These are phyloP conservation scores for Ceratocystis ficicola DNA, from an alignment of 2,329 filamentous ascomycete species.

Conservation along the genomic window DNA sequence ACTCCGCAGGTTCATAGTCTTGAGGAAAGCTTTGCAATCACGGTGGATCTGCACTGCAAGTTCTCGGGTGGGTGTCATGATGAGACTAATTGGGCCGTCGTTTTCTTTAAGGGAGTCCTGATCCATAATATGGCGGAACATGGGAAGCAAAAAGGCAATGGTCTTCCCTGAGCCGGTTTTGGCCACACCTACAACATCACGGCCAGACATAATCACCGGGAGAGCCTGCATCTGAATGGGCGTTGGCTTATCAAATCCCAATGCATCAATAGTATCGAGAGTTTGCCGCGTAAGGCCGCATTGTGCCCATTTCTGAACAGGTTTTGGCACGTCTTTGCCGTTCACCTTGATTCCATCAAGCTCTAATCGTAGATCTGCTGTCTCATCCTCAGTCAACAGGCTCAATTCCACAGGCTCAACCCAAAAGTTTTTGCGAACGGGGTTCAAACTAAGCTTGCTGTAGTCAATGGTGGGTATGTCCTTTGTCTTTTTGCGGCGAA, in stretches of 20 bases:
- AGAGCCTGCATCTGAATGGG: slow-evolving; percentile 92
- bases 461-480: slow-evolving; percentile 85
- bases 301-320: slow-evolving; percentile 93
- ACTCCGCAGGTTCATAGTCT: slow-evolving; percentile 68
- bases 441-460: slow-evolving; percentile 68
- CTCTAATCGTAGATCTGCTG: slow-evolving; percentile 69
- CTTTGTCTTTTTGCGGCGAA: slow-evolving; percentile 71
- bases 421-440: slow-evolving; percentile 91
- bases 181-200: slow-evolving; percentile 89
- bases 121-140: slow-evolving; percentile 97
- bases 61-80: slow-evolving; percentile 91
- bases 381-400: slow-evolving; percentile 72
- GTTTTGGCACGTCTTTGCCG: slow-evolving; percentile 78
- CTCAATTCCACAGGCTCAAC: slow-evolving; percentile 74
- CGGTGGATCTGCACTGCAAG: slow-evolving; percentile 85
- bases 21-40: slow-evolving; percentile 90
- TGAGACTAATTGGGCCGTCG: slow-evolving; percentile 77
- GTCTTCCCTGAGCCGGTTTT: slow-evolving; percentile 98
- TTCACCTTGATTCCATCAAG: slow-evolving; percentile 92
- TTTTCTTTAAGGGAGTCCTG: slow-evolving; percentile 68
- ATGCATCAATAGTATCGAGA: slow-evolving; percentile 66
- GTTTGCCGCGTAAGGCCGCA: slow-evolving; percentile 81
- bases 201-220: slow-evolving; percentile 87
- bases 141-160: slow-evolving; percentile 84
- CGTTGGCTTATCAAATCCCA: slow-evolving; percentile 81